Base-by-base conservation (phyloP, 306 rosid genomes). In the Alnus glutinosa region DNA sequence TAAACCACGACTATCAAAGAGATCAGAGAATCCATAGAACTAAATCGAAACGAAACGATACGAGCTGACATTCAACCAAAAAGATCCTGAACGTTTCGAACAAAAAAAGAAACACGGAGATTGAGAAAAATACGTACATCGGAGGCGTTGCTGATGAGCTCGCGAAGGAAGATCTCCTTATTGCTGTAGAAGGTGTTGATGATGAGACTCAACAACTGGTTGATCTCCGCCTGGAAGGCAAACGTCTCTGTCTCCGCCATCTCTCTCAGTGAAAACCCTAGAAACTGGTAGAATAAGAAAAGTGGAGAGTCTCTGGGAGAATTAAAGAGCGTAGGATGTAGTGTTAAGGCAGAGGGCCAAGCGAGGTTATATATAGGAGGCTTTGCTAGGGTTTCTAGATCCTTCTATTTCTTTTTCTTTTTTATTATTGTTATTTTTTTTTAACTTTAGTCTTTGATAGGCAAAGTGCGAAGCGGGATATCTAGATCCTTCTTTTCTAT, bases 201-300 rank as follows among this genome's bases (percentile, higher is more conserved):
- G 76, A 93, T 91, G 50, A 93, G 86, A 79, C 97, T 93, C 74
- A 93, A 89, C 18, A 93, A 90, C 88, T 93, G 98, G 89, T 93
- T 93, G 81, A 93, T 93, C 93, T 93, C 98, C 19, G 97, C 98
- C 89, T 93, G 98, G 70, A 93, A 93, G 50, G 98, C 94, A 23
- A 93, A 93, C 77, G 94, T 93, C 87, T 93, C 97, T 0, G 78
- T 34, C 5, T 93, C 97, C 32, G 91, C 79, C 98, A 91, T 93
- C 63, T 39, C 44, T 54, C 62, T 46, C 71, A 16, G 11, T 30
- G 61, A 32, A 18, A 13, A 9, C 50, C 72, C 63, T 16, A 52
- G 5, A 52, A 7, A 32, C 14, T 49, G 14, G 14, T 1, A 49
- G 1, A 63, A 66, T 2, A 59, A 32, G 66, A 19, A 14, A 44